Base-by-base conservation (phyloP, 2,329 filamentous ascomycete species). In the Blastomyces gilchristii region DNA sequence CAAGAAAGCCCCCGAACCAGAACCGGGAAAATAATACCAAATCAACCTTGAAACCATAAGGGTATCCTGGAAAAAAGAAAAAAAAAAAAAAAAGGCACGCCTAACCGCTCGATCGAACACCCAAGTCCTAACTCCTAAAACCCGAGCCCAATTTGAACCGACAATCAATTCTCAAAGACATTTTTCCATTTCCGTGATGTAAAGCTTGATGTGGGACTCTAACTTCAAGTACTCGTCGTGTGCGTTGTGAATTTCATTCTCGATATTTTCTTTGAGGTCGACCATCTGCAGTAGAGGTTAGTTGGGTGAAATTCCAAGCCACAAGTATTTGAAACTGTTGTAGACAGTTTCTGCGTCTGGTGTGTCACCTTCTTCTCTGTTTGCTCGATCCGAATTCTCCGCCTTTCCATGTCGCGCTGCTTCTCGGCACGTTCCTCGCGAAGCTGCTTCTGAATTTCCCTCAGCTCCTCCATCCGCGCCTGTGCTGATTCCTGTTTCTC, bases 141-240 rank as follows among this genome's bases (percentile, higher is more conserved):
- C 37, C 37, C 37, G 52, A 54, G 41, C 47, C 5, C 52, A 52
- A 39, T 62, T 31, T 14, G 31, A 45, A 2, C 45, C 25, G 41
- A 50, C 16, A 50, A 22, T 37, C 41, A 37, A 34, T 47, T 63
- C 62, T 74, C 70, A 79, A 65, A 94, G 85, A 63, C 87, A 88
- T 77, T 97, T 92, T 77, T 97, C 94, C 92, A 99, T 97, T 81
- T 99, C 94, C 4, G 90, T 96, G 72, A 99, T 96, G 80, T 99
- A 99, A 66, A 97, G 81, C 77, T 92, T 93, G 75, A 99, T 95
- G 73, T 99, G 94, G 47, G 91, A 88, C 76, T 97, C 93, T 85
- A 99, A 88, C 85, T 97, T 97, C 73, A 96, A 83, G 76, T 96
- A 99, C 79, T 97, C 91, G 68, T 96, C 92, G 70, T 96, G 86